phyloP scores from a whole-genome alignment of 805 yeast genomes.

The Metschnikowia aberdeeniae region DNA sequence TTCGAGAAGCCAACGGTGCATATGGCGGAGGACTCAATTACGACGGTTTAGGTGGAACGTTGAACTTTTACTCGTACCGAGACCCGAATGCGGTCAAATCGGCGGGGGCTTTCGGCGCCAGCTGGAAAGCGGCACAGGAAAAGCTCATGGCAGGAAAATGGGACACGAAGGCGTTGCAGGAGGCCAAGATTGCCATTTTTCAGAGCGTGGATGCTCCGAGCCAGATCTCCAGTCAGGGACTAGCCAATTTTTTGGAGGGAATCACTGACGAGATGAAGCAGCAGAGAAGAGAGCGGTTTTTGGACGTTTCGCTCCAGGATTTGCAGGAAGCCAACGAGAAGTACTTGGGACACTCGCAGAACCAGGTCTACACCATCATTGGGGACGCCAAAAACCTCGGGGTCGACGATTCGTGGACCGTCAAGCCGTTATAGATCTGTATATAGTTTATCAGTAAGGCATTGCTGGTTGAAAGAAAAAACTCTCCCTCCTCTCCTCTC shows the following conservation, averaged over 20 bases:
- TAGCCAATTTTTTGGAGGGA: slow-evolving; percentile 58
- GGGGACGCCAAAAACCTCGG: slow-evolving; percentile 36
- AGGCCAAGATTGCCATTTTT: slow-evolving; percentile 87
- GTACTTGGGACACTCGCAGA: slow-evolving; percentile 43
- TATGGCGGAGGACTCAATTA: slow-evolving; percentile 94
- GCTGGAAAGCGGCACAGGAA: slow-evolving; percentile 41
- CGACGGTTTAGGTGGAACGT: slow-evolving; percentile 74
- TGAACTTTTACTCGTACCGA: slow-evolving; percentile 84
- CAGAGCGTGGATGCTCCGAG: slow-evolving; percentile 90
- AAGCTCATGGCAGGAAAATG: slow-evolving; percentile 39
- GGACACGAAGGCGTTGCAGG: slow-evolving; percentile 67
- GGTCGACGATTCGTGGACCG: slow-evolving; percentile 19
- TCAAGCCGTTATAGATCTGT: slow-evolving; percentile 10
- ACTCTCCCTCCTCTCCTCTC: no score
- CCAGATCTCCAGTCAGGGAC: slow-evolving; percentile 76
- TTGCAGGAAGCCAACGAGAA: slow-evolving; percentile 62
- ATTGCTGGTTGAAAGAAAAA: no score
- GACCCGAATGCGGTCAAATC: slow-evolving; percentile 86
- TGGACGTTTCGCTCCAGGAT: slow-evolving; percentile 63
- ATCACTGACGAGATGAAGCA: slow-evolving; percentile 79
- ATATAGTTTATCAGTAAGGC: background rate
- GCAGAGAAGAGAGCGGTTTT: slow-evolving; percentile 65
- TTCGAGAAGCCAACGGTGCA: slow-evolving; percentile 96
- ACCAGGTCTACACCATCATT: slow-evolving; percentile 39
- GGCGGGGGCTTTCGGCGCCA: slow-evolving; percentile 49